Evolutionary conservation across 1,284 basidiomycete species (phyloP).

Genomic region (Testicularia cyperi): DNA sequence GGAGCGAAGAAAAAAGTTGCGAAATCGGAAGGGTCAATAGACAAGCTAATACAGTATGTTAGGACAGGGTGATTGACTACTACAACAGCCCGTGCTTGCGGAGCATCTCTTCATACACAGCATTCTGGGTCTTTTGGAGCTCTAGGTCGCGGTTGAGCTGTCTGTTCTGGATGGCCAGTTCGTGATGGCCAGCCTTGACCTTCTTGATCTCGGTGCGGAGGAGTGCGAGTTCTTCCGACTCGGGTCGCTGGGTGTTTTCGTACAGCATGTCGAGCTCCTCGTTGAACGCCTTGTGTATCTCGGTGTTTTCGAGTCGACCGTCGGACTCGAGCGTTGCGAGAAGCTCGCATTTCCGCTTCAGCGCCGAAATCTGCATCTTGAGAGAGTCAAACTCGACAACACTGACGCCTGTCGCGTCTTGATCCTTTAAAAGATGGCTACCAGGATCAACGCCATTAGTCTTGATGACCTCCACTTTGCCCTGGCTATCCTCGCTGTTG

Average conservation of each 20-base stretch:
- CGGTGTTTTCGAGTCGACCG: conserved; percentile 55
- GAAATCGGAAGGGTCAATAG: too few relatives aligned
- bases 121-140: conserved; percentile 13
- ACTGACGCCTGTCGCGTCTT: too few relatives aligned
- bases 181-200: conserved; percentile 39
- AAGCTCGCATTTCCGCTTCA: conserved; percentile 47
- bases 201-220: conserved; percentile 41
- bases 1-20: too few relatives aligned
- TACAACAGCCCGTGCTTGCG: conserved; percentile 26
- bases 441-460: too few relatives aligned
- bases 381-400: too few relatives aligned
- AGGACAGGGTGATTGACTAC: not conserved
- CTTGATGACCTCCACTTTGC: too few relatives aligned
- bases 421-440: too few relatives aligned
- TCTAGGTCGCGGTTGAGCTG: conserved; percentile 25
- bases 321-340: conserved; percentile 52
- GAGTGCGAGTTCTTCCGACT: conserved; percentile 35
- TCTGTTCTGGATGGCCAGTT: conserved; percentile 34
- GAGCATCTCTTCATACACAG: conserved; percentile 13
- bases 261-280: conserved; percentile 57
- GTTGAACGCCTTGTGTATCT: conserved; percentile 58
- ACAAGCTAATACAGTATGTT: too few relatives aligned
- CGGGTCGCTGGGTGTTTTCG: conserved; percentile 49
- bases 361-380: conserved; percentile 30
- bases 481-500: too few relatives aligned